Evolutionary conservation across 768 basidiomycete genomes (phyloP), one percentile per base, ranked within the genome.

Genomic region (Thelephora aurantiotincta): DNA sequence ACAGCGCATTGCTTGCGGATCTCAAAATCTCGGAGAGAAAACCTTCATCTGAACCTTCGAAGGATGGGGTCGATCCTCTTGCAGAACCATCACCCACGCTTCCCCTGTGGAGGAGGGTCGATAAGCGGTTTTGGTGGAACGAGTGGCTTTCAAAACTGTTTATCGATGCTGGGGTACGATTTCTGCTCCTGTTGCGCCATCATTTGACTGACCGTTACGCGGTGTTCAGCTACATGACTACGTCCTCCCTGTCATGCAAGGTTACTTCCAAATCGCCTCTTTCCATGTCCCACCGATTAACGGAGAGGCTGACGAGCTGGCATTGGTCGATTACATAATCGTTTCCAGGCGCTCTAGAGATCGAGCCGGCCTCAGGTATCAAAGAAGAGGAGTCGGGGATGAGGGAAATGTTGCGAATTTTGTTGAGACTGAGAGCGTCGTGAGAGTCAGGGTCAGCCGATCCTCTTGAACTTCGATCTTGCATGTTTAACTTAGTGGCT

Each of bases 51-150:
- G 63, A 51, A 51, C 35, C 52, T 50, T 50, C 55, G 55, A 54
- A 64, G 35, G 66, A 61, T 43, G 69, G 69, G 30, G 63, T 72
- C 12, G 72, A 80, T 43, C 65, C 72, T 6, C 62, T 85, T 19
- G 68, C 71, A 11, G 92, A 96, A 60, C 88, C 90, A 0, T 71
- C 76, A 51, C 67, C 82, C 0, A 78, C 77, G 0, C 70, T 93
- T 12, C 93, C 96, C 0, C 71, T 97, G 3, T 97, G 94, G 92
- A 74, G 91, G 22, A 71, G 91, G 11, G 87, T 91, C 0, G 89
- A 97, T 55, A 73, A 74, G 43, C 81, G 85, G 37, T 98, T 89
- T 61, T 98, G 92, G 86, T 98, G 92, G 90, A 99, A 98, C 57
- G 87, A 91, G 56, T 80, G 78, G 72, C 71, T 98, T 49, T 72